Conservation (phyloP, 2,329 filamentous ascomycete species). For the Colletotrichum sp. region DNA sequence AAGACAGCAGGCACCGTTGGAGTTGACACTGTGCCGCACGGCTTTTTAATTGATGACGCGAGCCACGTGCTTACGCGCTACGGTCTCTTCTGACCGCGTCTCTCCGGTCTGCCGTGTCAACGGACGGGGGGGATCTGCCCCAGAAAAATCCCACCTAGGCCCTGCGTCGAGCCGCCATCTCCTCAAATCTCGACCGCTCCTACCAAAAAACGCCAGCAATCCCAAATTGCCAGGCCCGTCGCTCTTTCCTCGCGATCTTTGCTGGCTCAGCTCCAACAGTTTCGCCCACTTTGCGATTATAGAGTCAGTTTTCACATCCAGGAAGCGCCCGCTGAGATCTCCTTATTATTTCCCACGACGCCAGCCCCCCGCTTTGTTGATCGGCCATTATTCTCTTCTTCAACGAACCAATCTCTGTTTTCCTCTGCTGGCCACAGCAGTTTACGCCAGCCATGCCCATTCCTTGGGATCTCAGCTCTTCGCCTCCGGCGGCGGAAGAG, state of each 20-base stretch:
- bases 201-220: background rate
- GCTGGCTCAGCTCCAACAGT: background rate
- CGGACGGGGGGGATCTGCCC: conserved; percentile 12
- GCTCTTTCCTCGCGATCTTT: background rate
- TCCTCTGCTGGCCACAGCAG: background rate
- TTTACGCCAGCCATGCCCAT: background rate
- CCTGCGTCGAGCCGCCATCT: background rate
- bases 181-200: conserved; percentile 18
- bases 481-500: background rate
- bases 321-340: background rate
- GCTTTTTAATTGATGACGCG: conserved; percentile 19
- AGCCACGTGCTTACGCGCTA: conserved; percentile 20
- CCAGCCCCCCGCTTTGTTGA: background rate
- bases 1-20: conserved; percentile 4
- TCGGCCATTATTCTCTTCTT: background rate
- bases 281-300: background rate
- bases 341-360: background rate
- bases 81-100: conserved; percentile 15
- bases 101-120: conserved; percentile 15
- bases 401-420: background rate
- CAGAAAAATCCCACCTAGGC: conserved; percentile 18
- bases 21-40: background rate
- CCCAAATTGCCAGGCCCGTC: background rate
- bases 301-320: background rate
- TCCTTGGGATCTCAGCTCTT: conserved; percentile 3